These are phyloP conservation scores for Macrolepiota dolichaula DNA, from an alignment of 768 basidiomycete genomes.

Conservation along the genomic window DNA sequence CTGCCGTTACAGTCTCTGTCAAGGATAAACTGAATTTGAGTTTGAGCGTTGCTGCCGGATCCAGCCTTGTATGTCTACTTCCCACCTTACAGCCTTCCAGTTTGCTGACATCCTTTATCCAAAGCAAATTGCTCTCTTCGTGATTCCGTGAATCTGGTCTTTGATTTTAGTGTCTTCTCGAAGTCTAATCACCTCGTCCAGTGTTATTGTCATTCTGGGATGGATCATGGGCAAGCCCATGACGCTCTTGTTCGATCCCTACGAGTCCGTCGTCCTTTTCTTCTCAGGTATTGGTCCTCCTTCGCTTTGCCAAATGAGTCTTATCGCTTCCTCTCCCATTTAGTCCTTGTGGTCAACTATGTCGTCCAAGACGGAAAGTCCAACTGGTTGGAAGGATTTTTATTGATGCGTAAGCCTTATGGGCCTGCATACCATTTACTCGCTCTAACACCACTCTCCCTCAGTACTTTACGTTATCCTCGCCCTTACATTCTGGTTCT, in stretches of 20 bases:
- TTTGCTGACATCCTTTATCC: constrained; percentile 6
- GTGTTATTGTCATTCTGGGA: constrained; percentile 69
- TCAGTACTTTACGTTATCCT: constrained; percentile 72
- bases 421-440: not conserved
- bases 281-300: constrained; percentile 30
- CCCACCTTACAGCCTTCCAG: not conserved
- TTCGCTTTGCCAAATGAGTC: not conserved
- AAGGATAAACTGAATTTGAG: constrained; percentile 88
- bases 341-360: constrained; percentile 82
- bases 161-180: not conserved
- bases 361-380: constrained; percentile 79
- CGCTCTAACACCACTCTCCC: not conserved
- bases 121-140: constrained; percentile 83
- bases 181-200: constrained; percentile 22
- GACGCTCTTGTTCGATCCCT: constrained; percentile 84
- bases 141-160: constrained; percentile 63
- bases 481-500: constrained; percentile 66
- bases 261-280: constrained; percentile 68
- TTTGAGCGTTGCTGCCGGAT: constrained; percentile 86
- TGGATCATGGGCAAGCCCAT: constrained; percentile 83
- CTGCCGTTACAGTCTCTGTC: constrained; percentile 87
- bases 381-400: constrained; percentile 79
- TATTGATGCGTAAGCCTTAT: constrained; percentile 34
- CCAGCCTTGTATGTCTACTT: constrained; percentile 59
- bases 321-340: not conserved